Conservation (phyloP, 2,329 filamentous ascomycete species). For the Pseudogymnoascus sp. region DNA sequence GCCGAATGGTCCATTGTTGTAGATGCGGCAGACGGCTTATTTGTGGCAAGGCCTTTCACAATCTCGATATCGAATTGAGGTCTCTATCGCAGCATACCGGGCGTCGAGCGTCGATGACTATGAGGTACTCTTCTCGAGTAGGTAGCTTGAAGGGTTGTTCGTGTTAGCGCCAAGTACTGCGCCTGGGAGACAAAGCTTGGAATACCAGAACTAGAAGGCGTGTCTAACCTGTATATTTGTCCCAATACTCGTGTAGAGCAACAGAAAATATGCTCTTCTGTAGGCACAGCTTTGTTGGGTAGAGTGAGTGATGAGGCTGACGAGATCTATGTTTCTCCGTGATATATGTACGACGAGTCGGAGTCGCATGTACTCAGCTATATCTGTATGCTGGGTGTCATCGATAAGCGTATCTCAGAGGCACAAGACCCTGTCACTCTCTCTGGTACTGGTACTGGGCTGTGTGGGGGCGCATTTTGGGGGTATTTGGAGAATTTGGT, state of each 20-base stretch:
- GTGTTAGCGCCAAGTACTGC: neutral
- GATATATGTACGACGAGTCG: neutral
- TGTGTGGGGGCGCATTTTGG: neutral
- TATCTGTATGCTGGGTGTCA: conserved; percentile 1
- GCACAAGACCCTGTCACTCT: conserved; percentile 4
- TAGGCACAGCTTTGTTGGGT: neutral
- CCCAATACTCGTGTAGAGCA: neutral
- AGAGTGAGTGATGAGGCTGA: neutral
- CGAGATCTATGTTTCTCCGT: neutral
- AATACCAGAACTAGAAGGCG: neutral
- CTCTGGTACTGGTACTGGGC: neutral
- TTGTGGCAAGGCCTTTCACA: neutral
- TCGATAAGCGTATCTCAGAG: neutral
- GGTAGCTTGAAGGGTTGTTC: neutral
- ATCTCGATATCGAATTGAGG: neutral
- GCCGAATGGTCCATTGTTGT: neutral
- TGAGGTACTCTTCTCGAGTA: neutral
- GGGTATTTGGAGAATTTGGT: neutral
- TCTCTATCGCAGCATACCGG: conserved; percentile 5
- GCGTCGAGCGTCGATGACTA: neutral
- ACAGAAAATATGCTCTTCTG: neutral
- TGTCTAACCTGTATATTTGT: neutral
- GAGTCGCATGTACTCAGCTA: neutral
- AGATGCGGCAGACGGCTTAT: neutral
- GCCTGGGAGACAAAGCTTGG: neutral